A percentile compares a stretch with the other conserved stretches of the same genome.
These are phyloP conservation scores for Beauveria bassiana DNA, from an alignment of 2,329 filamentous ascomycete genomes.

Conservation along the genomic window DNA sequence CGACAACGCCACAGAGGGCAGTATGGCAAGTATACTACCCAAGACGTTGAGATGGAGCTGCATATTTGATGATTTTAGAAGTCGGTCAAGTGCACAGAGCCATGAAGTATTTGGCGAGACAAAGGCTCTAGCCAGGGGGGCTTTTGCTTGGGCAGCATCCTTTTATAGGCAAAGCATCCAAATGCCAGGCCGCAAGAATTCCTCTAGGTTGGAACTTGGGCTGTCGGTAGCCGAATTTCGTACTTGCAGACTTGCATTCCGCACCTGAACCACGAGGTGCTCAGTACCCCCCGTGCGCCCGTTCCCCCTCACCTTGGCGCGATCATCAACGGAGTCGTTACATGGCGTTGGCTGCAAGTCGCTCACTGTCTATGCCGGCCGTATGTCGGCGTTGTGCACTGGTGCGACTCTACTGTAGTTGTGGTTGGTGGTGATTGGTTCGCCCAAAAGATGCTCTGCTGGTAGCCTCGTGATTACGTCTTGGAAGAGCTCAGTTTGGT, in stretches of 20 bases:
- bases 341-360: not conserved
- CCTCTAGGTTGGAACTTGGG: not conserved
- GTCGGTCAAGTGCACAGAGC: not conserved
- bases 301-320: constrained; percentile 7
- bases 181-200: not conserved
- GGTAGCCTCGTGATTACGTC: not conserved
- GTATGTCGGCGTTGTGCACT: constrained; percentile 7
- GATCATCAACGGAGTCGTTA: not conserved
- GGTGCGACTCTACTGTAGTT: not conserved
- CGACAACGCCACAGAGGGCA: not conserved
- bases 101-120: not conserved
- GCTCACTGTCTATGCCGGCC: constrained; percentile 7
- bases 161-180: not conserved
- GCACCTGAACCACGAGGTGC: not conserved
- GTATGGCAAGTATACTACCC: not conserved
- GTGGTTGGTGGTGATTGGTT: constrained; percentile 3
- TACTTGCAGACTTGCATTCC: not conserved
- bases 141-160: not conserved
- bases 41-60: not conserved
- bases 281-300: no score
- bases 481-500: not conserved
- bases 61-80: not conserved
- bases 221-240: not conserved
- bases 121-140: not conserved
- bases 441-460: not conserved